Evolutionary conservation across 306 rosid species (phyloP).

Genomic region (Cucurbita moschata): DNA sequence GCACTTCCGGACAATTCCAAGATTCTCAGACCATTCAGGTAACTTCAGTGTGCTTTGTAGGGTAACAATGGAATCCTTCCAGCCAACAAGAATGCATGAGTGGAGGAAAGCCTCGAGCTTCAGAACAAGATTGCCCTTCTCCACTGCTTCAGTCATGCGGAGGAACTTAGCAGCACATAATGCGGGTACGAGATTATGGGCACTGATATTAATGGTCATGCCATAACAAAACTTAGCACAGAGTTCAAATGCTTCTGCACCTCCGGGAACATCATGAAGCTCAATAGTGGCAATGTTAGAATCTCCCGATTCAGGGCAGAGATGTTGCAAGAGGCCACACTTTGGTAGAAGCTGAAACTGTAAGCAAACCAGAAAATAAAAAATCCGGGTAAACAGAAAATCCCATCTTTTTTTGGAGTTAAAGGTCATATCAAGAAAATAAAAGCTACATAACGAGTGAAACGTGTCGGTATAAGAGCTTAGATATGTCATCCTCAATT

Average conservation of each 20-base stretch:
- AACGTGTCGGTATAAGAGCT: background rate
- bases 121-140: slow-evolving; percentile 63
- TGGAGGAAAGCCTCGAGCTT: slow-evolving; percentile 82
- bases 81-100: slow-evolving; percentile 82
- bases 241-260: slow-evolving; percentile 77
- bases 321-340: slow-evolving; percentile 68
- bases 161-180: slow-evolving; percentile 82
- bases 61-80: slow-evolving; percentile 78
- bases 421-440: background rate
- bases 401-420: background rate
- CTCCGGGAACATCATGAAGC: slow-evolving; percentile 83
- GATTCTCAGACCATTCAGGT: slow-evolving; percentile 80
- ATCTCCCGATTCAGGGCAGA: slow-evolving; percentile 44
- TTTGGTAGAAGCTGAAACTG: slow-evolving; percentile 76
- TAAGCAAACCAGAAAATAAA: slow-evolving; percentile 11
- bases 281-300: slow-evolving; percentile 37
- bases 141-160: slow-evolving; percentile 60
- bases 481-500: background rate
- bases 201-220: slow-evolving; percentile 68
- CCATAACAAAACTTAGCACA: slow-evolving; percentile 93
- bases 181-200: slow-evolving; percentile 58
- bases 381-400: background rate
- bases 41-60: slow-evolving; percentile 58
- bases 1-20: slow-evolving; percentile 84
- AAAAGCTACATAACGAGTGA: background rate